Conservation (phyloP, 2,329 filamentous ascomycete species). For the Ceratocystis cubensis region DNA sequence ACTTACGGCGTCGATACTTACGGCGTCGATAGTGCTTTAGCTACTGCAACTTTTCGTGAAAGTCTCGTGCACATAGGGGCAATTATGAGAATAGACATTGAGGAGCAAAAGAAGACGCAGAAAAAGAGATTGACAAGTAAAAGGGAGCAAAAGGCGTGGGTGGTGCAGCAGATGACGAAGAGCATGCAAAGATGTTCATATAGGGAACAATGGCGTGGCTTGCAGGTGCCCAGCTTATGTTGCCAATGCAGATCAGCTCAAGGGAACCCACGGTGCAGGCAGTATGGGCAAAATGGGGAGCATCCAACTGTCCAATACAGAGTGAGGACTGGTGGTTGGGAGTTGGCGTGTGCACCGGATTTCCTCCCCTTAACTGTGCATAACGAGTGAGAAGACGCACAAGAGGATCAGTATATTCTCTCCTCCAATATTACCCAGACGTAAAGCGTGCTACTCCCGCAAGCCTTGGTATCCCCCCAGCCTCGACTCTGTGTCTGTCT, state of each 20-base stretch:
- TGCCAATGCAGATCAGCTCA: neutral
- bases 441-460: neutral
- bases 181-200: neutral
- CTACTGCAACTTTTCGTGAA: neutral
- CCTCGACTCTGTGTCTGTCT: neutral
- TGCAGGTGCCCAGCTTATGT: neutral
- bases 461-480: neutral
- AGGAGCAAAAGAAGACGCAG: neutral
- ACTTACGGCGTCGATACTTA: neutral
- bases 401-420: neutral
- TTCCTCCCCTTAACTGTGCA: neutral
- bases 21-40: neutral
- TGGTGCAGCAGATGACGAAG: neutral
- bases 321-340: neutral
- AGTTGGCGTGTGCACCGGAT: neutral
- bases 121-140: neutral
- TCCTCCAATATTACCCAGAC: neutral
- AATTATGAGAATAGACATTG: neutral
- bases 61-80: too few species aligned
- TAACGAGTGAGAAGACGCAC: neutral
- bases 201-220: neutral
- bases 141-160: neutral
- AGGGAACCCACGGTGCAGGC: neutral
- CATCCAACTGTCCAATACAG: neutral
- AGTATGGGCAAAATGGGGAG: neutral